These are phyloP conservation scores for Annona cherimola DNA, from an alignment of 164 flowering plant species.

Conservation along the genomic window DNA sequence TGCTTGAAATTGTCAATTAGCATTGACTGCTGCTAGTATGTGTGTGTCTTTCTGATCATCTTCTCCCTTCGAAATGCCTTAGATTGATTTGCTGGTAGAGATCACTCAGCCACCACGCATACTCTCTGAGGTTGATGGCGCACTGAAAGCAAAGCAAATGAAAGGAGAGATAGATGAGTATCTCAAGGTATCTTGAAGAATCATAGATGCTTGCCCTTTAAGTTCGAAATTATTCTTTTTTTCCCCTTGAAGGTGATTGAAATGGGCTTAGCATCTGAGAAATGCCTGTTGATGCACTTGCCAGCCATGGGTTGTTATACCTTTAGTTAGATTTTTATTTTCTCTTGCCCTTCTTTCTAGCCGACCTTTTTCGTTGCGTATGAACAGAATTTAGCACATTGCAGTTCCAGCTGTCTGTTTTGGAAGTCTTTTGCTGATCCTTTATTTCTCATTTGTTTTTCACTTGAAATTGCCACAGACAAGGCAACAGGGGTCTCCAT, in stretches of 20 bases:
- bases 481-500: constrained; percentile 64
- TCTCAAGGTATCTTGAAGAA: constrained; percentile 53
- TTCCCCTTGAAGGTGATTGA: too few species aligned
- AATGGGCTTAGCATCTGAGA: too few species aligned
- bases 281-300: too few species aligned
- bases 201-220: neutral
- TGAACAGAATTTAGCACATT: too few species aligned
- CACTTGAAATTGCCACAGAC: constrained; percentile 39
- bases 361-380: too few species aligned
- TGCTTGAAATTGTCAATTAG: too few species aligned
- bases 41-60: neutral
- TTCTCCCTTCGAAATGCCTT: constrained; percentile 11
- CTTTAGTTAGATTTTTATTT: too few species aligned
- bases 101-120: constrained; percentile 77
- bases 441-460: neutral
- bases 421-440: neutral
- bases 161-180: constrained; percentile 88
- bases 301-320: too few species aligned
- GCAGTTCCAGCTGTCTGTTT: neutral
- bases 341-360: too few species aligned
- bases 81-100: constrained; percentile 94
- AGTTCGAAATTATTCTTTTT: neutral
- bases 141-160: constrained; percentile 78
- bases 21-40: neutral
- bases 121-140: constrained; percentile 90